A percentile compares a stretch with the other conserved stretches of the same genome.
Conservation (phyloP, 257 asterid genomes). For the Dorcoceras hygrometricum region DNA sequence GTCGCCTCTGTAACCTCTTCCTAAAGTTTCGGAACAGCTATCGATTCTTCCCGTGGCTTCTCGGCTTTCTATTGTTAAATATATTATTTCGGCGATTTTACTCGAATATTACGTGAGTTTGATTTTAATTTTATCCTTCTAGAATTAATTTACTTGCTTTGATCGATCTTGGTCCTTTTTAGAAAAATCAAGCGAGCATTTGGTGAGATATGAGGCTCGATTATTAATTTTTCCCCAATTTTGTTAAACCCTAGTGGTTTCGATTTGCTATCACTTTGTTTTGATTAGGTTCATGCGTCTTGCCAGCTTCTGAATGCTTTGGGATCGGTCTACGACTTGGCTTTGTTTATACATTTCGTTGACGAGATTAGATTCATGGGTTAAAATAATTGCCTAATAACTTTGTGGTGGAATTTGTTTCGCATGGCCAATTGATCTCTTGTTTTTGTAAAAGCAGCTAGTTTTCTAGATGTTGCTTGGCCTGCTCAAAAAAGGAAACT, state of each 20-base stretch:
- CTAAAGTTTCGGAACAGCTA: background rate
- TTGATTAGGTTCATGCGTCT: background rate
- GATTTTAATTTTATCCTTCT: slow-evolving; percentile 14
- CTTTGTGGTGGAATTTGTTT: slow-evolving; percentile 16
- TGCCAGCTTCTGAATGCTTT: background rate
- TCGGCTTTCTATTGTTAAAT: background rate
- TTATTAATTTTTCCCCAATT: background rate
- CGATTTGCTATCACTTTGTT: background rate
- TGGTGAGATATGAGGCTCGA: background rate
- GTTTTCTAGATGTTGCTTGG: background rate
- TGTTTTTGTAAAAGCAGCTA: slow-evolving; percentile 1
- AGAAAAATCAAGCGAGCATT: background rate
- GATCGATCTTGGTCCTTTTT: slow-evolving; percentile 12
- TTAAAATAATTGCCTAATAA: background rate
- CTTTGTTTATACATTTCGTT: slow-evolving; percentile 20
- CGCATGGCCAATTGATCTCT: slow-evolving; percentile 20
- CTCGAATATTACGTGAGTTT: slow-evolving; percentile 14
- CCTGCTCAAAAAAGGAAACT: background rate
- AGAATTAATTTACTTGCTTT: slow-evolving; percentile 21
- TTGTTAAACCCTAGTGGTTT: background rate
- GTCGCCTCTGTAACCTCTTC: background rate
- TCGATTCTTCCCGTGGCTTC: background rate
- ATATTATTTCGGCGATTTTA: background rate
- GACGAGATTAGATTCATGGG: background rate
- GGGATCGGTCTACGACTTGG: slow-evolving; percentile 11